Base-by-base conservation (phyloP, 1,139 yeast genomes). In the Hansenula lynferdii region DNA sequence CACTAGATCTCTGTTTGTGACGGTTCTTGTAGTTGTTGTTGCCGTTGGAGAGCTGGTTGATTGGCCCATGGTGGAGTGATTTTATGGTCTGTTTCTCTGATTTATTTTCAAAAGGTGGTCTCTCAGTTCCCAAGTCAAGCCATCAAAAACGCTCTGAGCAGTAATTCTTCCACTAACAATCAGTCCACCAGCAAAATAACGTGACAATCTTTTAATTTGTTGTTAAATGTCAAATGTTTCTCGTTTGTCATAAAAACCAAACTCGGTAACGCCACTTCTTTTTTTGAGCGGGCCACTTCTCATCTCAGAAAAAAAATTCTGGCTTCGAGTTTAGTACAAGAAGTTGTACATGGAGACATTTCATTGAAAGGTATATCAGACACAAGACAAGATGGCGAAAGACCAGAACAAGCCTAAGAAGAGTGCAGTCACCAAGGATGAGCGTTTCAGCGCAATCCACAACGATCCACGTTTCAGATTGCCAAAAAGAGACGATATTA, bases 391-490 rank as follows among this genome's bases (percentile, higher is more conserved):
- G 21, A 42, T 41, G 47, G 40, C 42, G 22, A 33, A 39, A 31
- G 38, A 31, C 28, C n/a, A 43, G 37, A 35, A 39, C 37, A 34
- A 35, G 25, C 28, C 30, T 12, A 37, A 38, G 29, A 49, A 42
- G 36, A 41, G 42, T 36, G 67, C 75, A 1, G 68, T 75, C 14
- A 74, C 80, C 2, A 54, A 61, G 4, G 97, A 89, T 62, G 73
- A 80, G 15, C 76, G 98, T 57, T 92, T 92, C 62, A 66, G 84
- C 17, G 69, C 81, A 6, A 85, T 90, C 6, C 89, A 84, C 53
- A 78, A 74, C 49, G 98, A 94, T 61, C 97, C 98, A 4, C 72
- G 96, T 48, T 92, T 92, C 65, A 81, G 77, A 47, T 64, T 77
- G 31, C 92, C 96, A 5, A 80, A 73, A 50, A 72, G 73, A 57